Percentiles rank a stretch among this genome's conserved stretches.
Conservation (phyloP, 495 filamentous ascomycete species). For the Aspergillus biplanus region DNA sequence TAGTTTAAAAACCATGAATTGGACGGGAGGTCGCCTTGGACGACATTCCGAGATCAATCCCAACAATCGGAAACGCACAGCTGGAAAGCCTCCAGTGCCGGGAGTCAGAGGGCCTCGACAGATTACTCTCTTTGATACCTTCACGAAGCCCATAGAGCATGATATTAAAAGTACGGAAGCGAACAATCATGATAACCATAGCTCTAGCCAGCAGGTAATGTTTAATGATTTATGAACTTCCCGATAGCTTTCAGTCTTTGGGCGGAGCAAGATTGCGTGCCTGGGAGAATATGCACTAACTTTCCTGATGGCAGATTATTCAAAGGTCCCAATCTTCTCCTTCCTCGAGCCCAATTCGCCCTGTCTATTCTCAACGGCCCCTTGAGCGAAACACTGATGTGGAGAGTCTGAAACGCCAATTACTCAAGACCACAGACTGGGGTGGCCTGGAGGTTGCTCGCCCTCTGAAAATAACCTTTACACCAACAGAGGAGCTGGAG, state of each 20-base stretch:
- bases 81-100: slow-evolving; percentile 27
- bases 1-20: slow-evolving; percentile 38
- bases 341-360: not conserved
- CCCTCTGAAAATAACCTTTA: slow-evolving; percentile 39
- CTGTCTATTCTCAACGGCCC: not conserved
- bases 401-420: slow-evolving; percentile 33
- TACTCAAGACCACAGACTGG: slow-evolving; percentile 44
- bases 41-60: slow-evolving; percentile 39
- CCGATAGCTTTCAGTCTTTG: not conserved
- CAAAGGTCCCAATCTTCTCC: not conserved
- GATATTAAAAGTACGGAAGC: not conserved
- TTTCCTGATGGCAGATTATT: not conserved
- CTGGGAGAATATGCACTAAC: not conserved
- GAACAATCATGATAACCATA: not conserved
- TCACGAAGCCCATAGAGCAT: not conserved
- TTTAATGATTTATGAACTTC: not conserved
- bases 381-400: slow-evolving; percentile 14
- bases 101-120: slow-evolving; percentile 23
- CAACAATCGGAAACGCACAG: slow-evolving; percentile 35
- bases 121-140: slow-evolving; percentile 19
- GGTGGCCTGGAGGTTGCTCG: slow-evolving; percentile 37
- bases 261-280: not conserved
- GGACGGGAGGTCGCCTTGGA: slow-evolving; percentile 49
- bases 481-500: slow-evolving; percentile 31
- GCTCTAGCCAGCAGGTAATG: slow-evolving; percentile 3